phyloP scores from a whole-genome alignment of 2,329 filamentous ascomycete species.

The Alternaria angustiovoidea region DNA sequence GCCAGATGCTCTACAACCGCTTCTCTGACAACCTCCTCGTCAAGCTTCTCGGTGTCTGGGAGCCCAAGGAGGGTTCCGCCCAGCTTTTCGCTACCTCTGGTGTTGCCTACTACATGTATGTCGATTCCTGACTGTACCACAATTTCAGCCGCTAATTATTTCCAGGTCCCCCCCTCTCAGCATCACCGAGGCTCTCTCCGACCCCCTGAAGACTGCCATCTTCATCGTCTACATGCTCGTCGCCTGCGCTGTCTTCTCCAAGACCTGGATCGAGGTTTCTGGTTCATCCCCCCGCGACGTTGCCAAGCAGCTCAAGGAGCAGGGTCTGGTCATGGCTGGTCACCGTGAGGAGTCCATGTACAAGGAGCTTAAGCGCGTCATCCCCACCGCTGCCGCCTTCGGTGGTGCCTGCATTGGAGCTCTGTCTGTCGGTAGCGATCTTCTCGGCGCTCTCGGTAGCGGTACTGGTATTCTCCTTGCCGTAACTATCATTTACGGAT shows the following conservation, averaged over 20 bases:
- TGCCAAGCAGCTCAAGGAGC: constrained; percentile 99
- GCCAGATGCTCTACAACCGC: constrained; percentile 98
- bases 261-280: constrained; percentile 99
- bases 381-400: constrained; percentile 96
- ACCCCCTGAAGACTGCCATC: constrained; percentile 94
- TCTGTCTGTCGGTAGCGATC: constrained; percentile 92
- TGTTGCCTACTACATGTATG: constrained; percentile 95
- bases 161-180: constrained; percentile 83
- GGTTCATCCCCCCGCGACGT: constrained; percentile 97
- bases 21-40: constrained; percentile 99
- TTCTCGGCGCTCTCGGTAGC: constrained; percentile 93
- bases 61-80: constrained; percentile 92
- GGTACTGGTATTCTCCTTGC: constrained; percentile 98
- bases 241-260: constrained; percentile 97
- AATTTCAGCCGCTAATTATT: constrained; percentile 22
- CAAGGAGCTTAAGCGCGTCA: constrained; percentile 99
- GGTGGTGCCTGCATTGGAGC: constrained; percentile 99
- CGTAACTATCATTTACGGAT: constrained; percentile 99
- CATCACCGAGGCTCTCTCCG: constrained; percentile 95
- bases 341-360: constrained; percentile 99
- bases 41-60: constrained; percentile 97
- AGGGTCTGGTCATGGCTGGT: constrained; percentile 98
- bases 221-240: constrained; percentile 98
- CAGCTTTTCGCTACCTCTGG: constrained; percentile 94
- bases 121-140: neutral